Percentiles rank a stretch among this genome's conserved stretches.
phyloP scores from a whole-genome alignment of 371 early-diverging fungal species.

The Mortierella sp. region DNA sequence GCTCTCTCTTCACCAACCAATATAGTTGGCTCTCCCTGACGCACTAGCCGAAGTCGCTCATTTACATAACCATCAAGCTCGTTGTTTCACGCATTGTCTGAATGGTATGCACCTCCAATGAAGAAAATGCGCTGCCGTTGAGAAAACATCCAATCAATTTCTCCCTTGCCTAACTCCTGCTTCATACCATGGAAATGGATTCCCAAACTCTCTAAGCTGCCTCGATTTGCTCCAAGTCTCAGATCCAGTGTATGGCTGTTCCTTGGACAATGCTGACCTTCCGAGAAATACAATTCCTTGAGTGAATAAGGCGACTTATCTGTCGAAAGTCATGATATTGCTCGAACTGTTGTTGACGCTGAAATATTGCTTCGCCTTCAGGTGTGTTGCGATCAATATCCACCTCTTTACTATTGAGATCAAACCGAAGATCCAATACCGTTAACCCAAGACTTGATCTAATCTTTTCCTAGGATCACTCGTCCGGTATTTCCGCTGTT shows the following conservation, averaged over 20 bases:
- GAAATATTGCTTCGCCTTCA: neutral
- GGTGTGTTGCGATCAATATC: neutral
- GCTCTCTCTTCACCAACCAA: too few relatives aligned
- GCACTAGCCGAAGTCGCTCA: too few relatives aligned
- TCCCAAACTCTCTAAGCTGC: neutral
- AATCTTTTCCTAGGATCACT: neutral
- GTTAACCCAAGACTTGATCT: neutral
- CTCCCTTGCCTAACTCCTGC: neutral
- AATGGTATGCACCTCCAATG: too few relatives aligned
- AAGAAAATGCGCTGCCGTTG: too few relatives aligned
- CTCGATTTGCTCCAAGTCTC: neutral
- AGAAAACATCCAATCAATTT: neutral
- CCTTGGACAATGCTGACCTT: neutral
- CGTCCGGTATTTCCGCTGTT: too few relatives aligned
- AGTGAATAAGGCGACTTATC: neutral
- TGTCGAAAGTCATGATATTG: neutral
- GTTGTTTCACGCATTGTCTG: too few relatives aligned
- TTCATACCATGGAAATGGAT: neutral
- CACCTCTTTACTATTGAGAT: neutral
- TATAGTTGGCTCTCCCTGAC: too few relatives aligned
- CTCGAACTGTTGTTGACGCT: neutral
- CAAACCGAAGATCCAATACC: neutral
- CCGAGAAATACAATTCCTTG: neutral
- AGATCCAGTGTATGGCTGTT: neutral
- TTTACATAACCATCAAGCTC: too few relatives aligned